phyloP scores from a whole-genome alignment of 2,329 filamentous ascomycete genomes.

The Fusarium tricinctum region DNA sequence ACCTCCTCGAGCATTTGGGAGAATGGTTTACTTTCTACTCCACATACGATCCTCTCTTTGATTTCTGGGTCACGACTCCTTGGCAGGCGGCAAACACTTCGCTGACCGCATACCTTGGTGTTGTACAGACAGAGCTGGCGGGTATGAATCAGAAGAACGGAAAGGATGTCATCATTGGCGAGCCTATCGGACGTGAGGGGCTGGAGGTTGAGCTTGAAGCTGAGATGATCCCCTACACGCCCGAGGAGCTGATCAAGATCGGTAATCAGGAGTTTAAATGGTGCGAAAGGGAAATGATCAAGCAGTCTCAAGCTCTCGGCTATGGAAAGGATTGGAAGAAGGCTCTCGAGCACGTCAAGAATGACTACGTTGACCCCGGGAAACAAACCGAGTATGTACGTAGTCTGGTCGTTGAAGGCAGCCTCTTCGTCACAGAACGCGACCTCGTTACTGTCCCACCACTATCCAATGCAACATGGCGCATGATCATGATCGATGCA shows the following conservation, averaged over 20 bases:
- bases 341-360: conserved; percentile 33
- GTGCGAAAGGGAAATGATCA: conserved; percentile 40
- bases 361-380: conserved; percentile 35
- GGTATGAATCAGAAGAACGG: conserved; percentile 28
- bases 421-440: conserved; percentile 34
- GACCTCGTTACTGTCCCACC: conserved; percentile 33
- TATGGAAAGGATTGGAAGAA: conserved; percentile 39
- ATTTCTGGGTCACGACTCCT: conserved; percentile 38
- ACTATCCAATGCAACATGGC: conserved; percentile 36
- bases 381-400: conserved; percentile 33
- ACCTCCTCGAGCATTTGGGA: conserved; percentile 10
- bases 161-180: conserved; percentile 20
- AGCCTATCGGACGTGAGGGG: conserved; percentile 32
- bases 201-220: conserved; percentile 35
- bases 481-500: conserved; percentile 36
- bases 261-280: conserved; percentile 36
- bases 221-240: conserved; percentile 36
- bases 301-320: conserved; percentile 27
- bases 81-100: conserved; percentile 26
- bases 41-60: conserved; percentile 33
- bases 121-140: conserved; percentile 23
- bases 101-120: background rate
- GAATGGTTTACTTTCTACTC: conserved; percentile 40
- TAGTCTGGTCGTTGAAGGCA: conserved; percentile 33
- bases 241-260: conserved; percentile 34